These are phyloP conservation scores for Russula compacta DNA, from an alignment of 768 basidiomycete species.

Conservation along the genomic window DNA sequence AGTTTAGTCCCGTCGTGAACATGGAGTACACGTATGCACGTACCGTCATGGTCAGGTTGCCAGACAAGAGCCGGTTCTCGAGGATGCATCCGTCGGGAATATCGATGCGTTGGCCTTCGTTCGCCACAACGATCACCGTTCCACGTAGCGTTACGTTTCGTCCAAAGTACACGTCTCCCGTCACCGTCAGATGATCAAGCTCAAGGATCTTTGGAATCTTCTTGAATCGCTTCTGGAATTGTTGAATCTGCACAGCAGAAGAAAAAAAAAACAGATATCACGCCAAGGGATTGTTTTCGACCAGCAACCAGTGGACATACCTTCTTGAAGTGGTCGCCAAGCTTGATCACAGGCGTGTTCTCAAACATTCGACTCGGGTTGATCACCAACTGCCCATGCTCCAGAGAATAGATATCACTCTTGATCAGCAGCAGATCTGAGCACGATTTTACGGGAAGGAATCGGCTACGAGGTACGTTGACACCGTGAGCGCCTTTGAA, in stretches of 20 bases:
- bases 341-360: constrained; percentile 91
- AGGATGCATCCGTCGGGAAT: constrained; percentile 68
- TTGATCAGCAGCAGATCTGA: constrained; percentile 86
- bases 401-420: constrained; percentile 84
- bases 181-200: constrained; percentile 89
- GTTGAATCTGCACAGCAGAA: constrained; percentile 43
- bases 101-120: constrained; percentile 65
- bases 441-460: constrained; percentile 86
- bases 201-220: constrained; percentile 87
- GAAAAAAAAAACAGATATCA: not conserved
- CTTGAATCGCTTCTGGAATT: constrained; percentile 94
- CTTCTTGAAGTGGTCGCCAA: constrained; percentile 97
- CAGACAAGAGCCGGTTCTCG: constrained; percentile 70
- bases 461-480: constrained; percentile 90
- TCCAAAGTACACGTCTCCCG: constrained; percentile 87
- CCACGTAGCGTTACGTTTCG: constrained; percentile 79
- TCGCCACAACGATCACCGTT: constrained; percentile 81
- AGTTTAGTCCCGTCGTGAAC: too few relatives aligned
- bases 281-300: not conserved
- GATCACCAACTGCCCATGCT: constrained; percentile 83
- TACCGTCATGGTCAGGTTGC: constrained; percentile 76
- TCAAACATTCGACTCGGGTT: constrained; percentile 76
- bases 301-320: constrained; percentile 29
- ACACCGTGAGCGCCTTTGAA: constrained; percentile 88
- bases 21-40: constrained; percentile 5